These are phyloP conservation scores for Cladosporium halotolerans DNA, from an alignment of 2,329 filamentous ascomycete genomes.

Conservation along the genomic window DNA sequence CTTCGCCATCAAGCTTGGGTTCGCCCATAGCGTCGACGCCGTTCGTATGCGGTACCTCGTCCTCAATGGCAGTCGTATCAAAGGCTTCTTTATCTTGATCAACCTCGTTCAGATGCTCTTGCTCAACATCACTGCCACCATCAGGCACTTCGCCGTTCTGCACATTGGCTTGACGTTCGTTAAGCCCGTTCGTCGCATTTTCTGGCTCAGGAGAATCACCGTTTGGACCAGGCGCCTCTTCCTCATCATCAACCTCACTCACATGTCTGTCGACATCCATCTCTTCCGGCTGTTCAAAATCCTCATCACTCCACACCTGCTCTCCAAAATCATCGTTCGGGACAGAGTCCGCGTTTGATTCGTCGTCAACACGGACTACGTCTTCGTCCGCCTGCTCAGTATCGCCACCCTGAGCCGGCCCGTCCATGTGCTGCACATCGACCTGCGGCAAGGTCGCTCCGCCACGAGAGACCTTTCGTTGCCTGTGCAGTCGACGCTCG, in stretches of 20 bases:
- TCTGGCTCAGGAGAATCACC: not conserved
- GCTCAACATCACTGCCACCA: not conserved
- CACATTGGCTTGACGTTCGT: not conserved
- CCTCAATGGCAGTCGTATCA: not conserved
- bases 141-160: not conserved
- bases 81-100: not conserved
- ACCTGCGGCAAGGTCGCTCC: not conserved
- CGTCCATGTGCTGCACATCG: slow-evolving; percentile 4
- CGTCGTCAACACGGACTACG: slow-evolving; percentile 1
- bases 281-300: slow-evolving; percentile 3
- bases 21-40: not conserved
- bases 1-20: not conserved
- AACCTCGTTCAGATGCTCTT: not conserved
- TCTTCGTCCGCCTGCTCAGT: slow-evolving; percentile 5
- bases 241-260: slow-evolving; percentile 4
- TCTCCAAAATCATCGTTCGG: not conserved
- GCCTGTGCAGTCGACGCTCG: slow-evolving; percentile 1
- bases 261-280: slow-evolving; percentile 1
- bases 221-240: not conserved
- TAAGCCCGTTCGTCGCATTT: not conserved
- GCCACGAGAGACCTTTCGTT: not conserved
- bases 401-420: slow-evolving; percentile 3
- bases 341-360: not conserved
- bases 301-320: slow-evolving; percentile 3
- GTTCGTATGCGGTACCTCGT: not conserved